Evolutionary conservation across 129 eudicot genomes (phyloP), one percentile per base, ranked within the genome.

Genomic region (Ambrosia trifida): DNA sequence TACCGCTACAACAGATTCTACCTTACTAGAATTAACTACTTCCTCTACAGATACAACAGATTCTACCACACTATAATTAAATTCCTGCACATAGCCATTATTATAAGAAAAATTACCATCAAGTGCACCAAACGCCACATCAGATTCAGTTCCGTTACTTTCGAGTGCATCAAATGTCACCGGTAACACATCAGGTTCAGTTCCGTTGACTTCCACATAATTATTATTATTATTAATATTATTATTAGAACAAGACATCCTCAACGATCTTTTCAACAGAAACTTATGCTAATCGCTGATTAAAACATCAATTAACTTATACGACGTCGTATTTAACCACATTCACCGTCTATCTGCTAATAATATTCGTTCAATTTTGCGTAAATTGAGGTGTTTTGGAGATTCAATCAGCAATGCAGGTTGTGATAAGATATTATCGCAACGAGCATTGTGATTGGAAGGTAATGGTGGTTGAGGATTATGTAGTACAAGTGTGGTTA

Each of bases 391-490:
- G 11, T 19, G 3, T 67, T 38, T 57, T 12, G 11, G 61, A 73
- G 18, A 62, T 9, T 43, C 8, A 31, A 66, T 45, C 59, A 75
- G 59, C 73, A 75, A 66, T 66, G 74, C 74, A 63, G 17, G 52
- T 62, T 63, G 30, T 73, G 71, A 50, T 63, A 20, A 65, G 38
- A 46, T 19, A 62, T 61, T 73, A 46, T 20, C 47, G 46, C 24
- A 17, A 32, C 11, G 14, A 61, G 77, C 69, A 45, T 58, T 72
- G 69, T 35, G 45, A 63, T 73, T 3, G 19, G 77, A 14, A 35
- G 73, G 36, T 43, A 66, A 13, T 16, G 20, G 77, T 10, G n/a
- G 73, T 35, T 43, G 56, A 13, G 5, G 66, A 65, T 11, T 24
- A 24, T 24, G 28, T 24, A 24, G 1, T 24, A 24, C 1, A 24